These are phyloP conservation scores for Balamuthia mandrillaris DNA, from an alignment of 208 protist species.

Conservation along the genomic window DNA sequence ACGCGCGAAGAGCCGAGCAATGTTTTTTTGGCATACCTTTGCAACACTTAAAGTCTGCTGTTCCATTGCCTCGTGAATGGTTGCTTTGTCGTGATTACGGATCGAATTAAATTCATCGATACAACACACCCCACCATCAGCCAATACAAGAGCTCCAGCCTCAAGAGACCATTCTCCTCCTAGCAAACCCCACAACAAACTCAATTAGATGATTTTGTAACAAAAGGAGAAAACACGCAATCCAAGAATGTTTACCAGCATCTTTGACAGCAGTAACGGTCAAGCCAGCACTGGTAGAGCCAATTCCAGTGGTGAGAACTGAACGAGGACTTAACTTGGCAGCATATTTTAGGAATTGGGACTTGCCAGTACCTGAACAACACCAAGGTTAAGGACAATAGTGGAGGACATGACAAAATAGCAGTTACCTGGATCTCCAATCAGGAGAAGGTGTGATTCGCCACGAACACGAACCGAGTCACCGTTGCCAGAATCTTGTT, in stretches of 20 bases:
- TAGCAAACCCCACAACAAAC: constrained; percentile 91
- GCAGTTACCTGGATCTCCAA: constrained; percentile 80
- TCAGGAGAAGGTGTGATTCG: constrained; percentile 77
- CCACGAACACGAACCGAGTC: constrained; percentile 66
- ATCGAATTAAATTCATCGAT: constrained; percentile 77
- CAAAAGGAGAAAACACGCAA: no score
- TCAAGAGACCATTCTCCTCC: constrained; percentile 86
- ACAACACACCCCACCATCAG: background rate
- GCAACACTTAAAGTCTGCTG: constrained; percentile 87
- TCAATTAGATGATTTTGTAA: constrained; percentile 92
- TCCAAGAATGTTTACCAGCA: constrained; percentile 68
- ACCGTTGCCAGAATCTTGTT: background rate
- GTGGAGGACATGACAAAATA: constrained; percentile 34
- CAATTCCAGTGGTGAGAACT: constrained; percentile 74
- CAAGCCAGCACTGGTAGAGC: constrained; percentile 71
- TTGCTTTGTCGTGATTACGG: constrained; percentile 84
- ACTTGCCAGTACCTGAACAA: constrained; percentile 65
- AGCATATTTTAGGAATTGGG: constrained; percentile 75
- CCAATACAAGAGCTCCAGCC: constrained; percentile 82
- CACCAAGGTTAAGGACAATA: background rate
- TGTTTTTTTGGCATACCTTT: constrained; percentile 91
- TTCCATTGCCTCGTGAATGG: constrained; percentile 98
- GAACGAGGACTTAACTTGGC: constrained; percentile 58
- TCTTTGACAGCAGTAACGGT: constrained; percentile 70
- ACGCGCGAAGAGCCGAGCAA: constrained; percentile 80